Base-by-base conservation (phyloP, 2,329 filamentous ascomycete genomes). In the Verticillium alfalfae region DNA sequence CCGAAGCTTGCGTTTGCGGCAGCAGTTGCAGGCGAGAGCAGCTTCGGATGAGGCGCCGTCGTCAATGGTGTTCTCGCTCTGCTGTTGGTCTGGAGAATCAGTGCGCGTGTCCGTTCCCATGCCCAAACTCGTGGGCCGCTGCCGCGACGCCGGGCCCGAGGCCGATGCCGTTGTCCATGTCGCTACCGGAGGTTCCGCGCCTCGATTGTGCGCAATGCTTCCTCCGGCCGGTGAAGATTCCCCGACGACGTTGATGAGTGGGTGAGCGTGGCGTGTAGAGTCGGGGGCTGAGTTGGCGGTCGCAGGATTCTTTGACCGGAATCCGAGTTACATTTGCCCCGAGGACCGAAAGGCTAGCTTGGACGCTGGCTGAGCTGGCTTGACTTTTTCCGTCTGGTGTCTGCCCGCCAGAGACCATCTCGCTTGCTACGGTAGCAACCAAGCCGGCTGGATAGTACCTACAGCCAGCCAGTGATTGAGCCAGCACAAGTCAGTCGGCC, bases 11-110 rank as follows among this genome's bases (percentile, higher is more conserved):
- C 62, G 62, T 36, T 60, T 60, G 16, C 57, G 60, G 37, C 60
- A 60, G 56, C 60, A 64, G 55, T 64, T 64, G 58, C 62, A 64
- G 10, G 62, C 60, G 37, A 64, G 62, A 10, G 62, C 60, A n/a
- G 39, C 60, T 26, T 58, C 57, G 39, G 57, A 31, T 15, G 57
- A 38, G 26, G 57, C 38, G 39, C 16, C 34, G 12, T 31, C 57
- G 15, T 58, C 57, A 5, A 49, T 52, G 45, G 12, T 22, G 10
- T 26, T 52, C 18, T 52, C 45, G 9, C 22, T 52, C 45, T 22
- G 45, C 4, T 22, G 45, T 4, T 52, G 45, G 22, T 52, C 45
- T n/a, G 45, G 45, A 18, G 45, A 52, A 26, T 22, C 45, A 9
- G n/a, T 52, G 18, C n/a, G 8, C 18, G 12, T 52, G 45, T 18